Conservation (phyloP, 2,329 filamentous ascomycete genomes). For the Calonectria crousiana region DNA sequence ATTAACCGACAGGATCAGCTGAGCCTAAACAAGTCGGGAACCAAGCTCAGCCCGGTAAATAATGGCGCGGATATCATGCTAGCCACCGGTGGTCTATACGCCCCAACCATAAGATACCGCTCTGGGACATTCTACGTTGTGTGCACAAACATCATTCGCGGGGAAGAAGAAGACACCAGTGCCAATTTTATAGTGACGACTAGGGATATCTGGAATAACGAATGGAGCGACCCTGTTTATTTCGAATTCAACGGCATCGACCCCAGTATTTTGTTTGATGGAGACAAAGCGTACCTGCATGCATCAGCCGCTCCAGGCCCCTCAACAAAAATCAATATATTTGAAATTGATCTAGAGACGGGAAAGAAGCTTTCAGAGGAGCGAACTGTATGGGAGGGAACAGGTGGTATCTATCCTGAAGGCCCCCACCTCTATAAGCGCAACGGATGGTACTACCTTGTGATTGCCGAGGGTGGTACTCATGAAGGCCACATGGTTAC, state of each 20-base stretch:
- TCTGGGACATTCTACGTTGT: conserved; percentile 3
- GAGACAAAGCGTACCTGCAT: background rate
- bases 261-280: background rate
- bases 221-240: conserved; percentile 4
- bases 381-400: background rate
- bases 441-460: background rate
- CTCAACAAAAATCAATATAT: background rate
- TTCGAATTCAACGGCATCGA: conserved; percentile 10
- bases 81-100: background rate
- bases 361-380: conserved; percentile 1
- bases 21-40: conserved; percentile 1
- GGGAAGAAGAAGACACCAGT: background rate
- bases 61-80: background rate
- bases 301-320: background rate
- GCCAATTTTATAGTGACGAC: conserved; percentile 2
- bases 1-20: conserved; percentile 9
- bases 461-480: conserved; percentile 1
- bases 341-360: background rate
- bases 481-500: conserved; percentile 9
- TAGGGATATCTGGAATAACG: background rate
- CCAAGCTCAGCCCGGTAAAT: background rate
- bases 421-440: conserved; percentile 2
- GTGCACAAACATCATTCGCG: conserved; percentile 4
- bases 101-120: background rate
- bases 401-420: background rate